A percentile compares a stretch with the other conserved stretches of the same genome.
Conservation (phyloP, 306 rosid genomes). For the Quercus robur region DNA sequence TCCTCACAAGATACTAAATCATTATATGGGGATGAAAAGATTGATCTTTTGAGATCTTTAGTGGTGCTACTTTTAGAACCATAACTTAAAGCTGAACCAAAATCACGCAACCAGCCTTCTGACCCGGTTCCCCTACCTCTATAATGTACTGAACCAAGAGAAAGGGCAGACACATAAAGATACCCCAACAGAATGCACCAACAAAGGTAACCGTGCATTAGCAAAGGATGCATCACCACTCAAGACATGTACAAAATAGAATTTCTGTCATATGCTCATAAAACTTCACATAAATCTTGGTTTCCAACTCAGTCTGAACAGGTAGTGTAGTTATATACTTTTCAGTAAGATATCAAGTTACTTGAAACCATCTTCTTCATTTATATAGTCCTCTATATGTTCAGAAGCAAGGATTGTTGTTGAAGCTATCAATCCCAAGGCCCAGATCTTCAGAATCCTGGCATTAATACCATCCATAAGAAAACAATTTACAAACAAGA, state of each 20-base stretch:
- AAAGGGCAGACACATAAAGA: constrained; percentile 41
- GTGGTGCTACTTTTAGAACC: constrained; percentile 30
- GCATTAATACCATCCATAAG: neutral
- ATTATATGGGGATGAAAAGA: constrained; percentile 33
- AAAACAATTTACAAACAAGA: neutral
- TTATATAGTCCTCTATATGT: neutral
- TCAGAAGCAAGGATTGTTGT: neutral
- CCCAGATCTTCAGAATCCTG: neutral
- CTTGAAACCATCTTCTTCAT: constrained; percentile 8
- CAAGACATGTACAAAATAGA: constrained; percentile 19
- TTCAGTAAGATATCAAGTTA: neutral
- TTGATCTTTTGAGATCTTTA: constrained; percentile 20
- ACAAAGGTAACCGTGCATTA: constrained; percentile 52
- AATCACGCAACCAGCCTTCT: constrained; percentile 35
- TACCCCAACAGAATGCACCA: constrained; percentile 58
- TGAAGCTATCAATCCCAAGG: neutral
- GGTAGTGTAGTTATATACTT: neutral
- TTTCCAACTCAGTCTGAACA: constrained; percentile 21
- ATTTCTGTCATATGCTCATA: constrained; percentile 12
- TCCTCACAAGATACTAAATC: constrained; percentile 69
- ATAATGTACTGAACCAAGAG: constrained; percentile 41
- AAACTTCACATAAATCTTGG: constrained; percentile 33
- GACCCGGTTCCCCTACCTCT: constrained; percentile 32
- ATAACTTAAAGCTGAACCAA: constrained; percentile 32
- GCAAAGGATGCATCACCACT: constrained; percentile 64